Percentiles rank a stretch among this genome's conserved stretches.
Evolutionary conservation across 208 protist genomes (phyloP).

Genomic region (Trypanosoma brucei): DNA sequence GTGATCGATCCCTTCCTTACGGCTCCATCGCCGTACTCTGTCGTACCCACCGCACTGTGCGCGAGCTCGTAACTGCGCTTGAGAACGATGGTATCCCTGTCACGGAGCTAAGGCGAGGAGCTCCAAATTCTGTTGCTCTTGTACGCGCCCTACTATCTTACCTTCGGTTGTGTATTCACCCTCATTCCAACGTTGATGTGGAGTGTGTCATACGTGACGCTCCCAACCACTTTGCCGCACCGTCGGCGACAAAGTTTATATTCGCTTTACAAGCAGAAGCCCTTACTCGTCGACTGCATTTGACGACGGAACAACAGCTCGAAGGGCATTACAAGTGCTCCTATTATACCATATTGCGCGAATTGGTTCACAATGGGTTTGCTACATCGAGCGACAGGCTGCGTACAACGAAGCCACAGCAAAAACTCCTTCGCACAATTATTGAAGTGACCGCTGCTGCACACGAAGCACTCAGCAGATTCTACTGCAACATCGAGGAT

Average conservation of each 20-base stretch:
- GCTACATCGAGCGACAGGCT: constrained; percentile 21
- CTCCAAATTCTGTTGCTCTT: constrained; percentile 28
- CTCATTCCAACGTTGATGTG: constrained; percentile 58
- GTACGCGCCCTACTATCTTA: constrained; percentile 51
- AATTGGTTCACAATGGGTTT: constrained; percentile 56
- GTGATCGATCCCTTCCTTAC: constrained; percentile 34
- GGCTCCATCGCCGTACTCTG: constrained; percentile 80
- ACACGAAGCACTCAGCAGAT: constrained; percentile 28
- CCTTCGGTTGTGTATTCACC: constrained; percentile 52
- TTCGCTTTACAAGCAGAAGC: constrained; percentile 39
- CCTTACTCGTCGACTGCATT: constrained; percentile 20
- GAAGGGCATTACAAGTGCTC: constrained; percentile 34
- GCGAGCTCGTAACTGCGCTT: constrained; percentile 31
- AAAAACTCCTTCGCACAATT: constrained; percentile 37
- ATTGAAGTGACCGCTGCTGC: constrained; percentile 34
- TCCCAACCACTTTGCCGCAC: constrained; percentile 31
- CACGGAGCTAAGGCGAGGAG: constrained; percentile 29
- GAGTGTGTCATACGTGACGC: constrained; percentile 38
- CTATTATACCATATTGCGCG: constrained; percentile 45
- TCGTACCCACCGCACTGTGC: constrained; percentile 52
- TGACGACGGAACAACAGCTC: constrained; percentile 11
- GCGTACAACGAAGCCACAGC: constrained; percentile 36
- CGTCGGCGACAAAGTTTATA: constrained; percentile 37
- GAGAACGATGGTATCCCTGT: constrained; percentile 47
- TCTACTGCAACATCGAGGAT: constrained; percentile 40